These are phyloP conservation scores for Solanum infundibuliforme DNA, from an alignment of 257 asterid genomes.

Conservation along the genomic window DNA sequence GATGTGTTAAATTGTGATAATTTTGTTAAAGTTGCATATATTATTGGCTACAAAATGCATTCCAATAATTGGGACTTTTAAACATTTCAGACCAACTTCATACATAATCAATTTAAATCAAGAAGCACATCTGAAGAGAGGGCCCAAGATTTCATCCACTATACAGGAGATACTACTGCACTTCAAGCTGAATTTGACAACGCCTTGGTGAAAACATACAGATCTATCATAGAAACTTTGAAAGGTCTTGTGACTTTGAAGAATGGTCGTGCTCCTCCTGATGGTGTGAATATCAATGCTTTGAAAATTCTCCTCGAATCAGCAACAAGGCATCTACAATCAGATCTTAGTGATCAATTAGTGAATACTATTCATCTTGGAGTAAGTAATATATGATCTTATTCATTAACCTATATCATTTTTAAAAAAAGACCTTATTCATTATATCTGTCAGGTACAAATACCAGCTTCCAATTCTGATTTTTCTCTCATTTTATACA, in stretches of 20 bases:
- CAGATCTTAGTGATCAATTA: slow-evolving; percentile 46
- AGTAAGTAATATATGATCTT: slow-evolving; percentile 35
- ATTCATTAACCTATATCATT: background rate
- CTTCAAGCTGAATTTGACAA: slow-evolving; percentile 28
- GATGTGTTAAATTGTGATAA: background rate
- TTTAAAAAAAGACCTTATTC: background rate
- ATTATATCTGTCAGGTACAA: background rate
- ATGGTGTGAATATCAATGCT: slow-evolving; percentile 37
- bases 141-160: slow-evolving; percentile 2
- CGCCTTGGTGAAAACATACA: slow-evolving; percentile 31
- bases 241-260: slow-evolving; percentile 21
- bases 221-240: slow-evolving; percentile 27
- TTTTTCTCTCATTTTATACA: slow-evolving; percentile 17
- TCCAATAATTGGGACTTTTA: background rate
- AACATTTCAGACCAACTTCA: slow-evolving; percentile 42
- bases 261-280: slow-evolving; percentile 25
- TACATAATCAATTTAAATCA: slow-evolving; percentile 26
- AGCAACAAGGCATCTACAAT: slow-evolving; percentile 38
- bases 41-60: background rate
- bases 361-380: slow-evolving; percentile 33
- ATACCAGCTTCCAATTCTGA: background rate
- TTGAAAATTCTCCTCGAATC: slow-evolving; percentile 55
- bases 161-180: slow-evolving; percentile 9
- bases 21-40: background rate
- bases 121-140: slow-evolving; percentile 16